phyloP scores from a whole-genome alignment of 1,139 yeast species.

The Candida frijolesensis region DNA sequence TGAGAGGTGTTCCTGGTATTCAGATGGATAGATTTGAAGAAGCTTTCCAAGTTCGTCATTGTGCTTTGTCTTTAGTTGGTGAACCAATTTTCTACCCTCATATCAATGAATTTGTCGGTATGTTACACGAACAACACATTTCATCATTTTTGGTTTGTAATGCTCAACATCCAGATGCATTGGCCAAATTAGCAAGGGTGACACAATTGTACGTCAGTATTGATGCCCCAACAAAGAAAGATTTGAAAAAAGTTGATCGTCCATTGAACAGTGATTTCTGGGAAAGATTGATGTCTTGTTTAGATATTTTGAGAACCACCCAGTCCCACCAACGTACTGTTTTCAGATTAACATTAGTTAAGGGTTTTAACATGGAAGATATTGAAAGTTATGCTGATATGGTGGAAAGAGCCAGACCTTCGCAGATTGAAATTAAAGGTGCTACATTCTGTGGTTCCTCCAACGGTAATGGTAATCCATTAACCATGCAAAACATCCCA shows the following conservation, averaged over 20 bases:
- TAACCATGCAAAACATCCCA: constrained; percentile 95
- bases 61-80: constrained; percentile 91
- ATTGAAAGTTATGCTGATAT: constrained; percentile 86
- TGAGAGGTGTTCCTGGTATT: constrained; percentile 95
- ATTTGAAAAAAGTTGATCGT: constrained; percentile 80
- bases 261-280: constrained; percentile 90
- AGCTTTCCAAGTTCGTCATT: constrained; percentile 85
- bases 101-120: constrained; percentile 77
- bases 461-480: constrained; percentile 77
- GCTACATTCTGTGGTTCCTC: constrained; percentile 93
- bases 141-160: constrained; percentile 91
- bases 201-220: constrained; percentile 91
- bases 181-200: constrained; percentile 68
- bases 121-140: constrained; percentile 77
- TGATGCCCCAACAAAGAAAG: constrained; percentile 85
- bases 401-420: constrained; percentile 79
- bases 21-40: constrained; percentile 87
- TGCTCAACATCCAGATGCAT: constrained; percentile 91
- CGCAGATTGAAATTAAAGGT: constrained; percentile 90
- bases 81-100: constrained; percentile 94
- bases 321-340: constrained; percentile 88
- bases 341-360: constrained; percentile 85
- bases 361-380: constrained; percentile 88
- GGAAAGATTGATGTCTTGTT: constrained; percentile 82
- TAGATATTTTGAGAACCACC: constrained; percentile 71